Conservation (phyloP, 345 rosid genomes). For the Moricandia moricandioides region DNA sequence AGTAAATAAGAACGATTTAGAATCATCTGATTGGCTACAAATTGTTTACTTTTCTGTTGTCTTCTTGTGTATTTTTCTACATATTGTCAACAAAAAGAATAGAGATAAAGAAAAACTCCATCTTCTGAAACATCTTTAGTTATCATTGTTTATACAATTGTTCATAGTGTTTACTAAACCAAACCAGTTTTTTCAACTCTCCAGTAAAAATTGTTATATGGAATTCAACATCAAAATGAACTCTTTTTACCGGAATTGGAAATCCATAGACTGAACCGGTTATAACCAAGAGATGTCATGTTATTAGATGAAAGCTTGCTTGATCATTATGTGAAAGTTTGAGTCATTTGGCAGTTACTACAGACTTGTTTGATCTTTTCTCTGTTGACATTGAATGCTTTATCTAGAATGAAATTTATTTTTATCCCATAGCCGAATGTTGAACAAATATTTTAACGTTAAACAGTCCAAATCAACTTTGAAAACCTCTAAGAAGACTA, state of each 20-base stretch:
- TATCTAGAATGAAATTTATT: background rate
- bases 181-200: background rate
- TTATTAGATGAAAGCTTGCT: constrained; percentile 19
- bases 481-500: constrained; percentile 4
- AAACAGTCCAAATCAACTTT: constrained; percentile 15
- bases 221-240: no score
- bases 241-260: background rate
- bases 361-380: background rate
- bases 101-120: background rate
- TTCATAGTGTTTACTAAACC: background rate
- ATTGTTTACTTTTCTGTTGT: constrained; percentile 2
- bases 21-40: constrained; percentile 32
- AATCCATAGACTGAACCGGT: background rate
- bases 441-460: background rate
- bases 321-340: constrained; percentile 8
- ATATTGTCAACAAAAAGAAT: background rate
- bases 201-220: background rate
- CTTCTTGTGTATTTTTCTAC: constrained; percentile 8
- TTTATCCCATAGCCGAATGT: constrained; percentile 1
- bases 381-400: constrained; percentile 10
- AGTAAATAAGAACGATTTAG: no score
- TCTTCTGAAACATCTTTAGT: constrained; percentile 12
- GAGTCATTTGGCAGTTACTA: constrained; percentile 6
- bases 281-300: background rate
- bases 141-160: constrained; percentile 14